These are phyloP conservation scores for Wickerhamiella pararugosa DNA, from an alignment of 1,139 yeast genomes.

Conservation along the genomic window DNA sequence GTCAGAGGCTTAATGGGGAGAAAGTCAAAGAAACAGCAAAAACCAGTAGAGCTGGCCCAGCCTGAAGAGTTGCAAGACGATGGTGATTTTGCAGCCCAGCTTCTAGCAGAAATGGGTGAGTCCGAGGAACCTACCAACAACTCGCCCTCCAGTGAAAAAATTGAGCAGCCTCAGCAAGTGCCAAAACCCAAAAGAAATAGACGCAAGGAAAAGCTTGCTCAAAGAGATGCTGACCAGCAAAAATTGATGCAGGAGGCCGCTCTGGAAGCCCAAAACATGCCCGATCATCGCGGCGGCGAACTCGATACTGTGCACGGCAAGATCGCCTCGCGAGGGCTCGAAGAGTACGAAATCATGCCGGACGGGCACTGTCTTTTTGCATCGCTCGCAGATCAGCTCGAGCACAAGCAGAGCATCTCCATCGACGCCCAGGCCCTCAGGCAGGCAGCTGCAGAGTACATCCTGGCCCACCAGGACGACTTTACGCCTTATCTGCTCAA, in stretches of 20 bases:
- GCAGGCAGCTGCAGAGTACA: slow-evolving; percentile 48
- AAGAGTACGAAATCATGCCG: slow-evolving; percentile 47
- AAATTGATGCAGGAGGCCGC: slow-evolving; percentile 52
- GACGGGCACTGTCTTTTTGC: slow-evolving; percentile 94
- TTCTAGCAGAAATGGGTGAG: slow-evolving; percentile 10
- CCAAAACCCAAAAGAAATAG: slow-evolving; percentile 45
- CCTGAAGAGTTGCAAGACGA: slow-evolving; percentile 1
- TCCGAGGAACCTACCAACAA: slow-evolving; percentile 1
- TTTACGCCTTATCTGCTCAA: slow-evolving; percentile 74
- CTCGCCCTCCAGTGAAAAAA: neutral
- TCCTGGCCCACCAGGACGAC: slow-evolving; percentile 47
- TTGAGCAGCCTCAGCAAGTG: slow-evolving; percentile 4
- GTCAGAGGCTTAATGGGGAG: neutral
- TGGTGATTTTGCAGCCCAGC: slow-evolving; percentile 8
- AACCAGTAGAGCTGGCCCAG: neutral
- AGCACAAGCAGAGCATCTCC: slow-evolving; percentile 32
- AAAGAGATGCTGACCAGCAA: slow-evolving; percentile 55
- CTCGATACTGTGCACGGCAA: slow-evolving; percentile 43
- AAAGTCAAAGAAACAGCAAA: neutral
- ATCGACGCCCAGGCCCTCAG: slow-evolving; percentile 43
- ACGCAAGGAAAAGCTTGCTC: slow-evolving; percentile 69
- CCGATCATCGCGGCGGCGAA: slow-evolving; percentile 60
- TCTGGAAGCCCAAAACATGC: slow-evolving; percentile 48
- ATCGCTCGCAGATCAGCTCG: slow-evolving; percentile 66
- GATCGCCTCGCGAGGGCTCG: slow-evolving; percentile 34